Evolutionary conservation across 352 stramenopile species (phyloP).

Genomic region (Phytophthora foliorum): DNA sequence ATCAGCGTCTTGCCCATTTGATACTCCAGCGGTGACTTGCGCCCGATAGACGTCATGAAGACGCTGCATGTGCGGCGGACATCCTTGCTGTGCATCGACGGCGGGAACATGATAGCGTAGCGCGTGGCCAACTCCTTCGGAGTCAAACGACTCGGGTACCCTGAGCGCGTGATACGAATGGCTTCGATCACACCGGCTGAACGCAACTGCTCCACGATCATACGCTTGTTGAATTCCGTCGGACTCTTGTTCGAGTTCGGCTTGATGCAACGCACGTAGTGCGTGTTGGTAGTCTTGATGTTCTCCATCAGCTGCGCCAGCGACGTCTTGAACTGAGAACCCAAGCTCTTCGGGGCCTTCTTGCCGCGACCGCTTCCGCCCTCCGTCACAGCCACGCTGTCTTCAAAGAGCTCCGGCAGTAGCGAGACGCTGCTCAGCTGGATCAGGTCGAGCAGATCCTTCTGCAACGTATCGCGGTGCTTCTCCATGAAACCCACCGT

Average conservation of each 20-base stretch:
- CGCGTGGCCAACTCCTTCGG: slow-evolving; percentile 81
- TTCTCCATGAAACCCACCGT: slow-evolving; percentile 97
- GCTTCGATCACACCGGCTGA: slow-evolving; percentile 94
- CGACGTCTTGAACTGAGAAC: slow-evolving; percentile 89
- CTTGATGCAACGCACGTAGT: slow-evolving; percentile 93
- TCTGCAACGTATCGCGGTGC: slow-evolving; percentile 96
- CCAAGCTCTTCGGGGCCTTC: slow-evolving; percentile 76
- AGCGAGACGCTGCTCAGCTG: slow-evolving; percentile 75
- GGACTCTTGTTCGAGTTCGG: slow-evolving; percentile 90
- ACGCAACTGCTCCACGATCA: slow-evolving; percentile 92
- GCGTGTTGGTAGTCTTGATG: slow-evolving; percentile 84
- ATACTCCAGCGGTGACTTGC: slow-evolving; percentile 87
- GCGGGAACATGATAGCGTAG: slow-evolving; percentile 92
- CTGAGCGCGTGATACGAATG: slow-evolving; percentile 92
- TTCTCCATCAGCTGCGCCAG: slow-evolving; percentile 89
- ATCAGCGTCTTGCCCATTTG: slow-evolving; percentile 95
- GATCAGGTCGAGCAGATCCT: slow-evolving; percentile 94
- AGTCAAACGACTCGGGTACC: slow-evolving; percentile 93
- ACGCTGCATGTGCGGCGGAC: slow-evolving; percentile 77
- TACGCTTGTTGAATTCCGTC: slow-evolving; percentile 91
- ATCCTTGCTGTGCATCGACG: slow-evolving; percentile 87
- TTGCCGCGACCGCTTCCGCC: slow-evolving; percentile 60
- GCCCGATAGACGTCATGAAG: slow-evolving; percentile 87
- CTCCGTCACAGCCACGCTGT: slow-evolving; percentile 53
- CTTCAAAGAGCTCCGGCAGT: slow-evolving; percentile 80